Evolutionary conservation across 1,284 basidiomycete genomes (phyloP).

Genomic region (Trametes hirsuta): DNA sequence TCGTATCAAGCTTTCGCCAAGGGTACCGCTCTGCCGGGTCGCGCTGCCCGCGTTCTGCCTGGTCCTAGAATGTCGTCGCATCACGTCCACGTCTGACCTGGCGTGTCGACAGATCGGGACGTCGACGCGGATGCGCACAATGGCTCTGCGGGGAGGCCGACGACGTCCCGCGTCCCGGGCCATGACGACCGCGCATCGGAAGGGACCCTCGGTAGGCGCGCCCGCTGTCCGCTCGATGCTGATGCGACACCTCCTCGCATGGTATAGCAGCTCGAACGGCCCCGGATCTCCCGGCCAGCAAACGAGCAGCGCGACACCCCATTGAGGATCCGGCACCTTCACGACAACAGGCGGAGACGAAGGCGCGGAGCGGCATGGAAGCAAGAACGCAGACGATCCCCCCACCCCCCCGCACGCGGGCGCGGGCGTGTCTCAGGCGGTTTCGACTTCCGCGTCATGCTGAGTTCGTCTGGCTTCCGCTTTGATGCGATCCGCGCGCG

Average conservation of each 20-base stretch:
- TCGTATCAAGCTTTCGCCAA: slow-evolving; percentile 9
- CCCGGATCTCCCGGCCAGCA: slow-evolving; percentile 5
- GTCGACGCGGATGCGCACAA: no score
- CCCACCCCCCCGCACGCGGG: no score
- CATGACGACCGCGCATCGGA: neutral
- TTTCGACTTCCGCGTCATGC: no score
- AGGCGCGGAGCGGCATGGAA: no score
- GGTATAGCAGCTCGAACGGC: neutral
- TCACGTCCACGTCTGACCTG: neutral
- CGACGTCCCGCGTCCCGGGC: slow-evolving; percentile 1
- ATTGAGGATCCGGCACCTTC: no score
- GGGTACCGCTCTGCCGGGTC: slow-evolving; percentile 11
- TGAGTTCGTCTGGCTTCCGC: no score
- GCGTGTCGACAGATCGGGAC: no score
- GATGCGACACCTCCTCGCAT: neutral
- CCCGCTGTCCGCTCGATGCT: neutral
- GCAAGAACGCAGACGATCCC: no score
- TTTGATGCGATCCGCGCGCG: no score
- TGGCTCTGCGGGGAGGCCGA: neutral
- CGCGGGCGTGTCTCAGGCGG: no score
- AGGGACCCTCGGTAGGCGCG: slow-evolving; percentile 2
- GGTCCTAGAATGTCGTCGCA: neutral
- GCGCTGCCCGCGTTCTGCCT: slow-evolving; percentile 1
- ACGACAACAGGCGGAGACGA: no score
- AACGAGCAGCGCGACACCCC: neutral